phyloP scores from a whole-genome alignment of 371 early-diverging fungal genomes.

The Lichtheimia ramosa region DNA sequence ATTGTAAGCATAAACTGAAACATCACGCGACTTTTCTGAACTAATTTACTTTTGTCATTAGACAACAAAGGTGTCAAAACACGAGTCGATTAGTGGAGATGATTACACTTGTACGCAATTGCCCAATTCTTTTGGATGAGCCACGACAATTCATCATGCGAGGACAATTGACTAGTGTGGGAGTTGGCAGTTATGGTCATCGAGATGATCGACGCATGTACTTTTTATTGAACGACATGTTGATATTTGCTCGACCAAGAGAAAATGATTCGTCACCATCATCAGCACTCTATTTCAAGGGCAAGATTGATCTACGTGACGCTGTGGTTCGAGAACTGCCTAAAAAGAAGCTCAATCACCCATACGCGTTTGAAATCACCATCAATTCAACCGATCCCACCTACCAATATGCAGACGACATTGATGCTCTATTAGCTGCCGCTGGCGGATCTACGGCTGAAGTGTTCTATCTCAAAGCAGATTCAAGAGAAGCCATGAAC shows the following conservation, averaged over 20 bases:
- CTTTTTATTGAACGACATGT: constrained; percentile 17
- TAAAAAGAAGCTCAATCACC: constrained; percentile 10
- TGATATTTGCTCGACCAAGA: constrained; percentile 17
- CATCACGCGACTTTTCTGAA: not conserved
- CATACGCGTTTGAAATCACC: constrained; percentile 16
- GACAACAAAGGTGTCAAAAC: constrained; percentile 17
- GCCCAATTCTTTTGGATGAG: constrained; percentile 18
- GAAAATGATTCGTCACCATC: constrained; percentile 3
- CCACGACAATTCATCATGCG: constrained; percentile 20
- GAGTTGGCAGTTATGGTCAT: constrained; percentile 6
- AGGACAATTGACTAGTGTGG: constrained; percentile 12
- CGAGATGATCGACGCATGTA: constrained; percentile 19
- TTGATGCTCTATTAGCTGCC: constrained; percentile 18
- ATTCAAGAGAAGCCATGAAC: constrained; percentile 14
- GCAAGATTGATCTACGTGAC: constrained; percentile 15
- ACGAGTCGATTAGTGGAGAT: constrained; percentile 17
- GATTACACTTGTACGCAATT: constrained; percentile 13
- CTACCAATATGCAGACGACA: constrained; percentile 19
- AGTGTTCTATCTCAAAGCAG: constrained; percentile 16
- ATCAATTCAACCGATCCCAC: constrained; percentile 18
- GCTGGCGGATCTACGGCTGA: constrained; percentile 19
- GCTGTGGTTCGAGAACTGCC: constrained; percentile 14
- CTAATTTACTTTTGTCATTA: constrained; percentile 1
- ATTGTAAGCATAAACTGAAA: constrained; percentile 16
- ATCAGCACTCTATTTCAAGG: constrained; percentile 15